These are phyloP conservation scores for Xylaria sp. DNA, from an alignment of 2,329 filamentous ascomycete species.

Conservation along the genomic window DNA sequence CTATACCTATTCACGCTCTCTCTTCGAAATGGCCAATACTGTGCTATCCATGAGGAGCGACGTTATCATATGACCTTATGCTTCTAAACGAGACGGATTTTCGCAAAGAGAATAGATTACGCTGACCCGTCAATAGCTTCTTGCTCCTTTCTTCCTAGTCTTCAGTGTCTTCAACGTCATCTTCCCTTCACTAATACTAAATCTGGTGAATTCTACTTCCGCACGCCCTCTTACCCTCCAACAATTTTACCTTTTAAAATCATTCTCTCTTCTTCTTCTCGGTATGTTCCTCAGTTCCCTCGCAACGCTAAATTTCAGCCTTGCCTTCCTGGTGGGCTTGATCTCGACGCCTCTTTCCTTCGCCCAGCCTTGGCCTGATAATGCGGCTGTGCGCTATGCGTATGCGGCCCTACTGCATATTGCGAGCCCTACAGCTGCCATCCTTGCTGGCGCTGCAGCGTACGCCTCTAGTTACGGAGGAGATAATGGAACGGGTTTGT, in stretches of 20 bases:
- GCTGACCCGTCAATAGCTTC: constrained; percentile 58
- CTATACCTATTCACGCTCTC: neutral
- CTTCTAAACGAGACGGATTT: neutral
- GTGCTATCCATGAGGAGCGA: neutral
- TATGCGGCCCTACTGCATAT: constrained; percentile 66
- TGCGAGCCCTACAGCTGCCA: constrained; percentile 69
- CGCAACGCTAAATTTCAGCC: constrained; percentile 94
- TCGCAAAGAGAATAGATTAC: neutral
- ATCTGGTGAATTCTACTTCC: constrained; percentile 59
- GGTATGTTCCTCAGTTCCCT: constrained; percentile 93
- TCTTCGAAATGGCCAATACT: neutral
- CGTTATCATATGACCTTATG: constrained; percentile 8
- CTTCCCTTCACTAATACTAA: constrained; percentile 68
- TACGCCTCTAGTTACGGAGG: constrained; percentile 42
- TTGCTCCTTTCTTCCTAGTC: constrained; percentile 67
- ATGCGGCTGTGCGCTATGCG: constrained; percentile 54
- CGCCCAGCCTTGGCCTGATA: constrained; percentile 61
- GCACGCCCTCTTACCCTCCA: constrained; percentile 65
- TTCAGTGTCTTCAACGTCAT: constrained; percentile 66
- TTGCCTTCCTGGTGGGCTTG: constrained; percentile 86
- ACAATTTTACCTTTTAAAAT: constrained; percentile 83
- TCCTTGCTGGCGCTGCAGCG: constrained; percentile 63
- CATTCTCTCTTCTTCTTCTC: constrained; percentile 89
- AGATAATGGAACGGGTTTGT: constrained; percentile 4
- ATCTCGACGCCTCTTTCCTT: constrained; percentile 84